These are phyloP conservation scores for Rhizopus stolonifer DNA, from an alignment of 371 early-diverging fungal species.

Conservation along the genomic window DNA sequence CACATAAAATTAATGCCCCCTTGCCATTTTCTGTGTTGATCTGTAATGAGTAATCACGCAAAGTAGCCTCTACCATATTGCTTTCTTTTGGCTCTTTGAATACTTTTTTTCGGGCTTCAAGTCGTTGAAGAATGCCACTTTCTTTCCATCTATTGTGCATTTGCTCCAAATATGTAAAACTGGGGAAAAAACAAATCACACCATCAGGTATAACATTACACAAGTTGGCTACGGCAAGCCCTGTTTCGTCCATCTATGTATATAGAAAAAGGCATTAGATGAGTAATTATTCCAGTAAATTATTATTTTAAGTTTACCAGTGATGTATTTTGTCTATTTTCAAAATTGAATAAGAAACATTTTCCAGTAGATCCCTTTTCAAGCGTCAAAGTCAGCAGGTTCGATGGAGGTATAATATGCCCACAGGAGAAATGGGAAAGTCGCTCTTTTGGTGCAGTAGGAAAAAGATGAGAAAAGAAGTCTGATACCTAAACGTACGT, in stretches of 20 bases:
- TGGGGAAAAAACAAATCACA: conserved; percentile 92
- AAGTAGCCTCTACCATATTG: conserved; percentile 54
- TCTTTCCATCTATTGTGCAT: conserved; percentile 59
- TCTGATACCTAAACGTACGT: conserved; percentile 45
- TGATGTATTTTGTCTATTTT: conserved; percentile 54
- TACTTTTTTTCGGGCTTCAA: conserved; percentile 64
- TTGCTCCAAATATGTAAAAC: conserved; percentile 82
- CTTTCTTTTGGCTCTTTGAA: conserved; percentile 73
- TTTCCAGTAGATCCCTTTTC: conserved; percentile 63
- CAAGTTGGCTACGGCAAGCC: conserved; percentile 71
- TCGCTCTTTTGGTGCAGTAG: conserved; percentile 37
- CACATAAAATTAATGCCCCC: conserved; percentile 90
- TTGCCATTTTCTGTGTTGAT: conserved; percentile 37
- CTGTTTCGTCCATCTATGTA: conserved; percentile 69
- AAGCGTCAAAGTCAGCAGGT: conserved; percentile 66
- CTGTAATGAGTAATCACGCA: conserved; percentile 60
- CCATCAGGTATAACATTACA: conserved; percentile 89
- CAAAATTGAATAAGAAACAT: conserved; percentile 71
- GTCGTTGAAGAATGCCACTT: conserved; percentile 41
- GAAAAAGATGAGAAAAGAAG: conserved; percentile 53
- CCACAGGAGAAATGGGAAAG: conserved; percentile 76
- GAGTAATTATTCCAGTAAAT: background rate
- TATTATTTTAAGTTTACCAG: conserved; percentile 37
- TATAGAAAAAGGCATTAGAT: background rate
- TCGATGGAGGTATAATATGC: conserved; percentile 72